Percentiles rank a stretch among this genome's conserved stretches.
Conservation (phyloP, 1,284 basidiomycete genomes). For the Austroboletus novae-zelandiae region DNA sequence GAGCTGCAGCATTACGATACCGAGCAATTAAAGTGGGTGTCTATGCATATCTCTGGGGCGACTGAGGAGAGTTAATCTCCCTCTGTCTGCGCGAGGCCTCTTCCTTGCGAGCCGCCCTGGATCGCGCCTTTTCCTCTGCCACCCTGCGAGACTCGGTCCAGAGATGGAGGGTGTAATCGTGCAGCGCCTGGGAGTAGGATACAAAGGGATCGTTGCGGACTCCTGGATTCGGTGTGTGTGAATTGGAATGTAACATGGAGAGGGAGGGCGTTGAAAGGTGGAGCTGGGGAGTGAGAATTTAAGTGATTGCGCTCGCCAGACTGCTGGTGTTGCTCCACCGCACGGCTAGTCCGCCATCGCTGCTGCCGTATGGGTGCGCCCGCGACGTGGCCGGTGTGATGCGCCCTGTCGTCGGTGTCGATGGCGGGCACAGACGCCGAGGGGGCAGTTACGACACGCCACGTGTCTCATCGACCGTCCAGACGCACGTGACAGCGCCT, state of each 20-base stretch:
- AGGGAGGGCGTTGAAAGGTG: not conserved
- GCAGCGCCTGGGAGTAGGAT: constrained; percentile 59
- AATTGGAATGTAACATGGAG: constrained; percentile 18
- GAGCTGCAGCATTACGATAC: constrained; percentile 15
- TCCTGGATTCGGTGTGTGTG: constrained; percentile 9
- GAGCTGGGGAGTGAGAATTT: constrained; percentile 22
- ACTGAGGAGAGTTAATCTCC: constrained; percentile 11
- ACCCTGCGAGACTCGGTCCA: constrained; percentile 65
- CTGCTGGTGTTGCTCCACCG: constrained; percentile 26
- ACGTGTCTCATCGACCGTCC: not conserved
- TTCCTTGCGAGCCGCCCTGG: constrained; percentile 25
- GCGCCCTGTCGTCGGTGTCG: not conserved
- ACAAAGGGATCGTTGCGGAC: constrained; percentile 40
- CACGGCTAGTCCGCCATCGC: constrained; percentile 9
- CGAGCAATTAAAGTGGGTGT: constrained; percentile 7
- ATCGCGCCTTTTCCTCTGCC: constrained; percentile 51
- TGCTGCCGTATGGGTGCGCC: not conserved
- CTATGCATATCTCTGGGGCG: constrained; percentile 6
- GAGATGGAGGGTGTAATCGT: constrained; percentile 63
- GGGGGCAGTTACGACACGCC: not conserved
- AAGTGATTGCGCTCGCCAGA: constrained; percentile 23
- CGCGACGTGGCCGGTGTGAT: not conserved
- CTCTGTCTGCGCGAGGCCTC: constrained; percentile 25
- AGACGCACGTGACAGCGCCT: constrained; percentile 10
- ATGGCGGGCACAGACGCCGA: not conserved